Evolutionary conservation across 768 basidiomycete genomes (phyloP).

Genomic region (Tylopilus rubrobrunneus): DNA sequence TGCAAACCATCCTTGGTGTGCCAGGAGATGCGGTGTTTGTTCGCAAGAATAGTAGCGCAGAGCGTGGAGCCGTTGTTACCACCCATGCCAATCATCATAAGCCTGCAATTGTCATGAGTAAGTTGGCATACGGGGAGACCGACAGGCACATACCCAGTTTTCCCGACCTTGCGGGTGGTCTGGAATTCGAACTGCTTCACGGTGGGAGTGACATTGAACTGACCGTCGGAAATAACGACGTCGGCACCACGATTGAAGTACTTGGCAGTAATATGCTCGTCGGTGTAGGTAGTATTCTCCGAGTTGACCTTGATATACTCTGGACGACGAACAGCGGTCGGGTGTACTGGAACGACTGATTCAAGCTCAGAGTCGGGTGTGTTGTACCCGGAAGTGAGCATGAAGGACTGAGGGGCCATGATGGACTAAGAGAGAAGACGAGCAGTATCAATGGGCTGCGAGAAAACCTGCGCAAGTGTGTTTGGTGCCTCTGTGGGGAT

Average conservation of each 20-base stretch:
- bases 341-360: constrained; percentile 69
- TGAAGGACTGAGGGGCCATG: constrained; percentile 48
- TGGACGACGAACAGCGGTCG: constrained; percentile 78
- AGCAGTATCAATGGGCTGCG: constrained; percentile 38
- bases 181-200: constrained; percentile 85
- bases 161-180: constrained; percentile 79
- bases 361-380: constrained; percentile 73
- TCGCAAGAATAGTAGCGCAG: constrained; percentile 92
- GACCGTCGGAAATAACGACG: constrained; percentile 67
- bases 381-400: constrained; percentile 60
- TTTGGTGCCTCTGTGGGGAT: constrained; percentile 81
- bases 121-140: constrained; percentile 2
- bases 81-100: constrained; percentile 96
- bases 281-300: constrained; percentile 74
- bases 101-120: constrained; percentile 39
- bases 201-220: constrained; percentile 76
- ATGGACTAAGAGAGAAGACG: constrained; percentile 27
- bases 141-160: constrained; percentile 74
- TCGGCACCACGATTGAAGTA: constrained; percentile 77
- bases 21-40: constrained; percentile 93
- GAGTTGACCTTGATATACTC: constrained; percentile 77
- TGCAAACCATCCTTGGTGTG: constrained; percentile 88
- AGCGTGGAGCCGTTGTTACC: constrained; percentile 98
- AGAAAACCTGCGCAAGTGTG: constrained; percentile 75
- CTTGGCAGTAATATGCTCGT: constrained; percentile 79